Base-by-base conservation (phyloP, 352 stramenopile genomes). In the Phytopythium boreale region DNA sequence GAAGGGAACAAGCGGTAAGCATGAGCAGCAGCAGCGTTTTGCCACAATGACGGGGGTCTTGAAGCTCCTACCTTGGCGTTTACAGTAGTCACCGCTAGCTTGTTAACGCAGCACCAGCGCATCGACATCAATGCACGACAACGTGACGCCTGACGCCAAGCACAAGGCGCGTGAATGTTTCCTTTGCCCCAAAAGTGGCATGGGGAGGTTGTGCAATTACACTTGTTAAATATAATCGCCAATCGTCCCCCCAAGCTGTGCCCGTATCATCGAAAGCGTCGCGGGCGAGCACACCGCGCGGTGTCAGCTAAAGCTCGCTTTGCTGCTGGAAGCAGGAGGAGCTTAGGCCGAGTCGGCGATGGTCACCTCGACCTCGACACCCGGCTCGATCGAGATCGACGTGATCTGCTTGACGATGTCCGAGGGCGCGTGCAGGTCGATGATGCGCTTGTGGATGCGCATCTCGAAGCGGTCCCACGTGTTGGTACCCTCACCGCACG, bases 351-450 rank as follows among this genome's bases (percentile, higher is more conserved):
- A 93, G 86, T 98, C 93, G 65, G 95, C 94, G 81, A 98, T 98
- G 65, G 91, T 98, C 66, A 99, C 96, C 82, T 99, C 97, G 73
- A 99, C 95, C 79, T 99, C 96, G 58, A 99, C 97, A 93, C 97
- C 97, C 68, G 97, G 94, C 82, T 99, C 97, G 74, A 99, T 99
- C 65, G 87, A 97, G 87, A 99, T 99, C 69, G 91, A 98, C 62
- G 98, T 99, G 80, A 99, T 99, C 85, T 99, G 93, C 95, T 99
- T 99, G 64, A 99, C 97, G 67, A 99, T 98, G 86, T 99, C 97
- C 75, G 96, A 98, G 53, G 98, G 96, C 63, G 96, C 95, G 80
- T 99, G 91, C 64, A 99, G 84, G 80, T 99, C 98, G 78, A 99
- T 98, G 78, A 99, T 97, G 74, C 98, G 95, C 95, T 99, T 99